These are phyloP conservation scores for Fusarium torulosum DNA, from an alignment of 2,329 filamentous ascomycete species.

Conservation along the genomic window DNA sequence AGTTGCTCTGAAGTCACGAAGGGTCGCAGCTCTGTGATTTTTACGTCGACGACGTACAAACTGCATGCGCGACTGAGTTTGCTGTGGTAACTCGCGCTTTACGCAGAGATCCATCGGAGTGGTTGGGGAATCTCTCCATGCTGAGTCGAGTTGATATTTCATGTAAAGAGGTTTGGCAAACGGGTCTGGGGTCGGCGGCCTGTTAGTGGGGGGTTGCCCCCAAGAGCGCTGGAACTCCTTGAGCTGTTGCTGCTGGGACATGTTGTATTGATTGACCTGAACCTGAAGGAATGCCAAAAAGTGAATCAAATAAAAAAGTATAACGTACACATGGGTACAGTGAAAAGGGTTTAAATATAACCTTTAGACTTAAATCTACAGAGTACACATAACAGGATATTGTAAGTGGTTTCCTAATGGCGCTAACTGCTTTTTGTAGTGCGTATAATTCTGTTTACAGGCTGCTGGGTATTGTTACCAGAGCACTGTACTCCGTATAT, in stretches of 20 bases:
- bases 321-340: too few species aligned
- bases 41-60: neutral
- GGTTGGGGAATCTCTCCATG: neutral
- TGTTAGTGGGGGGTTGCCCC: neutral
- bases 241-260: neutral
- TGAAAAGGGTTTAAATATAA: too few species aligned
- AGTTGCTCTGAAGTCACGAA: neutral
- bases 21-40: neutral
- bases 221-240: neutral
- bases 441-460: too few species aligned
- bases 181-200: neutral
- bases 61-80: neutral
- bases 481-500: too few species aligned
- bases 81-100: neutral
- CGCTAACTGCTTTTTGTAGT: too few species aligned
- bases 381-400: too few species aligned
- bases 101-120: neutral
- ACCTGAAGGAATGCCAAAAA: too few species aligned
- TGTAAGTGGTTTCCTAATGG: too few species aligned
- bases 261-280: neutral
- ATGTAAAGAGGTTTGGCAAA: conserved; percentile 1
- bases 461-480: too few species aligned
- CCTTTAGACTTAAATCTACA: too few species aligned
- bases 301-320: too few species aligned
- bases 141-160: neutral